Conservation (phyloP, 2,329 filamentous ascomycete species). For the Aspergillus quadrilineatus region DNA sequence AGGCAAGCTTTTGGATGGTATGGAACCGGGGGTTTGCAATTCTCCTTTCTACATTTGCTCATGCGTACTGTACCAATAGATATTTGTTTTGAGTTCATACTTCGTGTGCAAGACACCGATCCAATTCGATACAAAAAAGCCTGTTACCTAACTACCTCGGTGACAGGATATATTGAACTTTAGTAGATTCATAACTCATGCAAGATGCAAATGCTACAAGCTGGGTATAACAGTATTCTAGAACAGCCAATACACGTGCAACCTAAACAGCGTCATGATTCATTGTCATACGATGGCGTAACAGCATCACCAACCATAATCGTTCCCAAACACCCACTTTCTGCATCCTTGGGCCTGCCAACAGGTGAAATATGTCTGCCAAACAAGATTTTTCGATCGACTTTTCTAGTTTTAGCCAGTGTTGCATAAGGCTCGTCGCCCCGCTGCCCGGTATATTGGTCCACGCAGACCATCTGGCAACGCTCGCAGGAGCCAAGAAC, state of each 20-base stretch:
- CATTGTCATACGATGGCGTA: slow-evolving; percentile 29
- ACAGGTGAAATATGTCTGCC: slow-evolving; percentile 67
- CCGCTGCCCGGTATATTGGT: slow-evolving; percentile 76
- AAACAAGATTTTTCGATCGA: slow-evolving; percentile 84
- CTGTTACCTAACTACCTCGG: background rate
- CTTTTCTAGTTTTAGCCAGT: slow-evolving; percentile 78
- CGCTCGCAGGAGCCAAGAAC: slow-evolving; percentile 81
- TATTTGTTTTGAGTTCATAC: slow-evolving; percentile 8
- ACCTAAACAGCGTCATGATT: slow-evolving; percentile 4
- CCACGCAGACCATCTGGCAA: slow-evolving; percentile 95
- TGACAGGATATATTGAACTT: background rate
- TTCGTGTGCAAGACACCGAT: slow-evolving; percentile 7
- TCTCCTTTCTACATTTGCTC: background rate
- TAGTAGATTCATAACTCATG: background rate
- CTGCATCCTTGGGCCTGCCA: slow-evolving; percentile 23
- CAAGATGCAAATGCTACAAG: background rate
- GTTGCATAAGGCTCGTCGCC: slow-evolving; percentile 86
- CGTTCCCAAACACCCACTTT: slow-evolving; percentile 22
- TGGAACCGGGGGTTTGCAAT: slow-evolving; percentile 16
- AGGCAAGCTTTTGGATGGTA: slow-evolving; percentile 12
- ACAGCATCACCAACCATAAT: slow-evolving; percentile 45
- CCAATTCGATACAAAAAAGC: background rate
- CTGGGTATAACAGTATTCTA: background rate
- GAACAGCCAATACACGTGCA: background rate
- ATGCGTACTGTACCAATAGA: slow-evolving; percentile 24